Base-by-base conservation (phyloP, 306 rosid species). In the Hylodesmum podocarpum region DNA sequence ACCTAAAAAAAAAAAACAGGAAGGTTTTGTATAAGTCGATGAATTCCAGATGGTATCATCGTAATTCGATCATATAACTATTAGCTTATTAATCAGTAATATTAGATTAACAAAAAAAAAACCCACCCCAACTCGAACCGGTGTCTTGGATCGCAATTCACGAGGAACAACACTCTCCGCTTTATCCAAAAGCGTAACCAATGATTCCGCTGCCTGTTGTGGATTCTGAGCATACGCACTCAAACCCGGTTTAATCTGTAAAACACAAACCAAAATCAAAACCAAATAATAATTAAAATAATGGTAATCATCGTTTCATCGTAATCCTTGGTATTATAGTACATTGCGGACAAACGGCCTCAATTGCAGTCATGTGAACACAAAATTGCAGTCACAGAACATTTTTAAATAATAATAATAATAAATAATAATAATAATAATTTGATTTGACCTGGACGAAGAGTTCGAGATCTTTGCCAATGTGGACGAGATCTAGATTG, bases 71-170 rank as follows among this genome's bases (percentile, higher is more conserved):
- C n/a, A n/a, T n/a, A n/a, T n/a, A n/a, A n/a, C n/a, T n/a, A n/a
- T n/a, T n/a, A n/a, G n/a, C n/a, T n/a, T n/a, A n/a, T n/a, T n/a
- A n/a, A n/a, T n/a, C n/a, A n/a, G n/a, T n/a, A n/a, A n/a, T n/a
- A n/a, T n/a, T n/a, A n/a, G n/a, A n/a, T 12, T 57, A 28, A 28
- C 14, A 33, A 25, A 8, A 43, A 70, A 12, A 19, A 19, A 27
- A 80, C 97, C 2, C 37, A 92, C 97, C 88, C 99, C 99, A 81
- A 96, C 98, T 64, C 99, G 87, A 83, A 96, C 99, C 2, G 90
- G 98, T 36, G 99, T 92, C 79, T 78, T 89, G 31, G 89, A 41
- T 29, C 94, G 89, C 74, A 91, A 80, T 40, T 87, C 92, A 15
- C 84, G 77, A 11, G 99, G 99, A 64, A 96, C 96, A 53, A 85